phyloP scores from a whole-genome alignment of 2,329 filamentous ascomycete species.

The Cyanodermella asteris region DNA sequence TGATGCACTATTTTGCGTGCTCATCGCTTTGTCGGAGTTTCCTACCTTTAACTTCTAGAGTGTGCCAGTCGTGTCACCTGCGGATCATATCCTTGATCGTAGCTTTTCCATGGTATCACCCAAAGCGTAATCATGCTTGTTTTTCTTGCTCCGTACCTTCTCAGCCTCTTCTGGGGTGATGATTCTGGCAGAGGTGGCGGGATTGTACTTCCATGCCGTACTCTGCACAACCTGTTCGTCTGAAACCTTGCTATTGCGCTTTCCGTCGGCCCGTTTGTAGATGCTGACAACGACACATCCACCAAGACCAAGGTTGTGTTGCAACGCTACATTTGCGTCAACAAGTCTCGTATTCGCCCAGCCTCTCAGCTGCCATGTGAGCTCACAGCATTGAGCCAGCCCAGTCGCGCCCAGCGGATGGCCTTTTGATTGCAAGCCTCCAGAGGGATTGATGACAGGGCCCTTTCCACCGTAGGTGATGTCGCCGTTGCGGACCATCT shows the following conservation, averaged over 20 bases:
- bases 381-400: constrained; percentile 84
- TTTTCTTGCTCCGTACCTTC: constrained; percentile 46
- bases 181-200: constrained; percentile 69
- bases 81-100: no score
- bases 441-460: constrained; percentile 76
- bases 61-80: no score
- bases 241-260: constrained; percentile 36
- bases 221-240: constrained; percentile 41
- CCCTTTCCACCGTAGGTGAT: constrained; percentile 67
- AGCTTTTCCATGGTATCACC: constrained; percentile 55
- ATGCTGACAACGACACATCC: constrained; percentile 81
- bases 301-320: constrained; percentile 84
- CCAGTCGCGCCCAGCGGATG: constrained; percentile 86
- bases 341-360: constrained; percentile 80
- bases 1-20: no score
- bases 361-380: constrained; percentile 85
- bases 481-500: constrained; percentile 66
- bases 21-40: no score
- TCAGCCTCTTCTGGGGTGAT: constrained; percentile 60
- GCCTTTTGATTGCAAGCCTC: constrained; percentile 86
- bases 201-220: constrained; percentile 69
- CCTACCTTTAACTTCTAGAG: no score
- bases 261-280: constrained; percentile 64
- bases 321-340: constrained; percentile 50
- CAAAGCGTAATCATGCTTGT: constrained; percentile 51